Evolutionary conservation across 2,329 filamentous ascomycete genomes (phyloP), one percentile per base, ranked within the genome.

Genomic region (Pestalotiopsis fici): DNA sequence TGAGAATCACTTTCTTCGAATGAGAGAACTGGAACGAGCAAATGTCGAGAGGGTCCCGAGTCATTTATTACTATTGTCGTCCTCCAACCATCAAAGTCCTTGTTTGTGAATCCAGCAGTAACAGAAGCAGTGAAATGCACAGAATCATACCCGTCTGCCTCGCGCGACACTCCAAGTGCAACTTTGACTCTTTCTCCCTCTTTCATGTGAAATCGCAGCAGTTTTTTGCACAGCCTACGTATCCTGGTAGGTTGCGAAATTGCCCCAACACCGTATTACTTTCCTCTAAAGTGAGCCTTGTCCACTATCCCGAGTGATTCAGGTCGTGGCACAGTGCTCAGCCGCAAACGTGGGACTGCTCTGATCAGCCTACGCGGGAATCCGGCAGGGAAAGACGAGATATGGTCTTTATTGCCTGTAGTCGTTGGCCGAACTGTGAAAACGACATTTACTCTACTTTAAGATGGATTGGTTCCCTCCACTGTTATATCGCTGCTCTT

Each of bases 361-460:
- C 50, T 37, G 28, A 56, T 55, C 62, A 64, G 62, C 62, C 62
- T 64, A 31, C 39, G 62, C 47, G 62, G 60, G 37, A 47, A 63
- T 35, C 15, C 37, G 21, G 60, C 37, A 43, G 23, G 39, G 60
- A 12, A 28, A 63, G n/a, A 61, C 23, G 27, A 27, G 12, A 31
- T 39, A 43, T 27, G 31, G 31, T 35, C 31, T 35, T 11, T 35
- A 35, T 35, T 35, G 31, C 7, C 2, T 21, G 57, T 28, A 63
- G 60, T 50, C 21, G 18, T 43, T 50, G 18, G 18, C 43, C 11
- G 31, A 35, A 35, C 43, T n/a, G 18, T 9, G 9, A 18, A 21
- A 50, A 23, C 43, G 18, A 50, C 43, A 50, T 18, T 18, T 23
- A n/a, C 18, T n/a, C n/a, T n/a, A 50, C 3, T n/a, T 50, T 9